phyloP scores from a whole-genome alignment of 257 asterid genomes.

The Salvia splendens region DNA sequence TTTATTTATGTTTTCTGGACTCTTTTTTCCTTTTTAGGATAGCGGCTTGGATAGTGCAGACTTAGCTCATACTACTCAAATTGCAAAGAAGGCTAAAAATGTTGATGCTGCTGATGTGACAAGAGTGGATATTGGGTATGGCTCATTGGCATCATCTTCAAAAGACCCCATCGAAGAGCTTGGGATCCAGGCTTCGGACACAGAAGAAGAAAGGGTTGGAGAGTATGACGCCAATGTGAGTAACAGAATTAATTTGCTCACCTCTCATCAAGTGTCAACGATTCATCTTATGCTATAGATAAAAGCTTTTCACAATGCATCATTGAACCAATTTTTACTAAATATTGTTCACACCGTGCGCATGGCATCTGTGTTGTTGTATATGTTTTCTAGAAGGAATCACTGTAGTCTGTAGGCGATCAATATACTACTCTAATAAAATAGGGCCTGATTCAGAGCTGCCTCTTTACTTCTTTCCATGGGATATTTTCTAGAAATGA shows the following conservation, averaged over 20 bases:
- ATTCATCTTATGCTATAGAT: no score
- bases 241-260: background rate
- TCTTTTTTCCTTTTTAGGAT: background rate
- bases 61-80: background rate
- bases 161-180: constrained; percentile 14
- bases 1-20: background rate
- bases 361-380: no score
- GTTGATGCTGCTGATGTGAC: constrained; percentile 16
- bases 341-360: no score
- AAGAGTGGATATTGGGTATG: background rate
- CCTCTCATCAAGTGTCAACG: no score
- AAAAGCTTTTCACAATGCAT: no score
- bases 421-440: no score
- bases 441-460: no score
- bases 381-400: no score
- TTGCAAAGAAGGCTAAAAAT: background rate
- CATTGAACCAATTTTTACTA: no score
- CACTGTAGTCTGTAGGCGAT: no score
- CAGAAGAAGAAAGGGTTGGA: constrained; percentile 2
- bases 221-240: constrained; percentile 6
- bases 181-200: background rate
- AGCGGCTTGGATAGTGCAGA: background rate
- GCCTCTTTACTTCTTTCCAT: no score
- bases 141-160: constrained; percentile 5
- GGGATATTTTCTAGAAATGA: no score